Evolutionary conservation across 2,329 filamentous ascomycete genomes (phyloP).

Genomic region (Talaromyces amestolkiae): DNA sequence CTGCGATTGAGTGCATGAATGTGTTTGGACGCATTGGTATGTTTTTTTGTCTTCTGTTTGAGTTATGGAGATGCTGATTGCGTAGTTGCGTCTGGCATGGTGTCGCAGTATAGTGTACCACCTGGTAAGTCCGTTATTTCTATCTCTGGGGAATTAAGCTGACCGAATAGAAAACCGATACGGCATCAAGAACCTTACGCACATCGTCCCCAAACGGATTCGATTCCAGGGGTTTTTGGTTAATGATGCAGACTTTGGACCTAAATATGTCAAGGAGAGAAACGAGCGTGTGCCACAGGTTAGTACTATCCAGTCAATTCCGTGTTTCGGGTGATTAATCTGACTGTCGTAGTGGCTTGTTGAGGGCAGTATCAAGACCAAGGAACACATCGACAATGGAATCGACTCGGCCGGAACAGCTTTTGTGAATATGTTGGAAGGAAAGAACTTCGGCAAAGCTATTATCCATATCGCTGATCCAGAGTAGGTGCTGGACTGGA

Average conservation of each 20-base stretch:
- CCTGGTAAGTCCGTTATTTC: conserved; percentile 20
- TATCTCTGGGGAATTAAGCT: not conserved
- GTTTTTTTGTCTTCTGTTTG: not conserved
- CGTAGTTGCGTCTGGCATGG: conserved; percentile 60
- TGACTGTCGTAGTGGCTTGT: conserved; percentile 63
- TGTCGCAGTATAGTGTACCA: conserved; percentile 70
- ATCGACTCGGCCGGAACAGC: conserved; percentile 75
- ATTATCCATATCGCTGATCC: conserved; percentile 57
- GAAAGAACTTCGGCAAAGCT: conserved; percentile 84
- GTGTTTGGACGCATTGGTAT: conserved; percentile 60
- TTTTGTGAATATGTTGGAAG: conserved; percentile 70
- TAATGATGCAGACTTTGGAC: conserved; percentile 62
- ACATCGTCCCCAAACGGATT: conserved; percentile 65
- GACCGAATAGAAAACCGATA: conserved; percentile 53
- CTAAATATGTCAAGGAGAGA: conserved; percentile 51
- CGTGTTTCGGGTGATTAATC: not conserved
- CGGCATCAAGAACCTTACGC: conserved; percentile 64
- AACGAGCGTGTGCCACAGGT: conserved; percentile 16
- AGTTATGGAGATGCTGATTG: not conserved
- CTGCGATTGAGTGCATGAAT: conserved; percentile 64
- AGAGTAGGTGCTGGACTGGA: not conserved
- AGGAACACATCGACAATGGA: conserved; percentile 66
- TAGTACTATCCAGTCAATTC: not conserved
- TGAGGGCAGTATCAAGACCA: conserved; percentile 73
- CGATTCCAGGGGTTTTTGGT: conserved; percentile 74